Evolutionary conservation across 805 yeast species (phyloP), one percentile per base, ranked within the genome.

Genomic region (Torulaspora quercuum): DNA sequence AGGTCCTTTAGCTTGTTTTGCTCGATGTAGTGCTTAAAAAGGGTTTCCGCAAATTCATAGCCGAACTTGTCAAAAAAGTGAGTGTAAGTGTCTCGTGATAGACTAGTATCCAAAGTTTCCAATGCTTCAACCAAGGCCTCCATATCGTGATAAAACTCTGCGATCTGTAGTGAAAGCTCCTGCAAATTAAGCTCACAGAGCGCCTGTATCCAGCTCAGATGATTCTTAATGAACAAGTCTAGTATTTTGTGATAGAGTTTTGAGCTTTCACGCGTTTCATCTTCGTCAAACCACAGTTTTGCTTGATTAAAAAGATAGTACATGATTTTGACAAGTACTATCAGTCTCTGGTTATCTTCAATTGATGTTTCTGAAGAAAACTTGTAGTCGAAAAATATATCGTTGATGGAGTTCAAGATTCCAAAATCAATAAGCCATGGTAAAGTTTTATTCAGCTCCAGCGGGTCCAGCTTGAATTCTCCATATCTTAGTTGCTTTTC

Each of bases 131-230:
- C 81, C 17, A 88, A 59, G 1, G 89, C 76, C 21, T 73, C 64
- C 49, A 80, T 70, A 53, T 88, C 95, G 11, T 64, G 57, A 57
- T 79, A 82, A 16, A 69, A 64, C 45, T 84, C 94, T 0, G 87
- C 75, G 18, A 87, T 68, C 6, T 63, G 61, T 14, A 82, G 55
- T 0, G 89, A 83, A 16, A 75, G 76, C 6, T 67, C 63, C 24
- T 70, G 67, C 31, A 73, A 64, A 6, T 72, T 70, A 37, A 73
- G 56, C n/a, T 66, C 53, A 8, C 80, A 69, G 39, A 86, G 59
- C 3, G 72, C 65, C 14, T 67, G 63, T 8, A 82, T 74, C 95
- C 95, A 88, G 18, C 40, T 45, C 18, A 47, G 26, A 31, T 57
- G 61, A 21, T 55, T 57, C 1, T 50, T 47, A 5, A 44, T 20